Conservation (phyloP, 805 yeast species). For the Metschnikowia koreensis region DNA sequence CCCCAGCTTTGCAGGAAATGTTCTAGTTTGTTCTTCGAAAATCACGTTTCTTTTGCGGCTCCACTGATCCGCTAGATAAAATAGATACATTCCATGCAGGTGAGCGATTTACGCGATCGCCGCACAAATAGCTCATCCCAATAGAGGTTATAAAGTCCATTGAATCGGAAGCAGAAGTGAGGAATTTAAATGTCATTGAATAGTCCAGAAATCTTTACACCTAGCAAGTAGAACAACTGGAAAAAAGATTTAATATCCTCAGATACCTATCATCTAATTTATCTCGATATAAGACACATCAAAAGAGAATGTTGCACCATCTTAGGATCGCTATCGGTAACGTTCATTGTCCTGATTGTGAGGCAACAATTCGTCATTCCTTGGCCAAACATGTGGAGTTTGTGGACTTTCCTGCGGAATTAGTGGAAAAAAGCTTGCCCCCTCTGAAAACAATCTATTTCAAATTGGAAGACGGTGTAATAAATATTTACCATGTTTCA, state of each 20-base stretch:
- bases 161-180: not conserved
- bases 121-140: constrained; percentile 6
- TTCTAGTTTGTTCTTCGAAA: not conserved
- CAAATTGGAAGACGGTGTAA: constrained; percentile 23
- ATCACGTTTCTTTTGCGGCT: not conserved
- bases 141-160: not conserved
- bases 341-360: constrained; percentile 58
- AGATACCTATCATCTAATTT: too few species aligned
- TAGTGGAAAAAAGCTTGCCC: constrained; percentile 7
- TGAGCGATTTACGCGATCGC: constrained; percentile 2
- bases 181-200: too few species aligned
- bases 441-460: constrained; percentile 17
- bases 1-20: too few species aligned
- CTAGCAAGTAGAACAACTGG: too few species aligned
- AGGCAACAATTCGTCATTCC: constrained; percentile 30
- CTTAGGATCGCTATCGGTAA: constrained; percentile 34
- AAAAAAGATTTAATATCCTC: too few species aligned
- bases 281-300: too few species aligned
- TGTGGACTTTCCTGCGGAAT: constrained; percentile 13
- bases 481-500: constrained; percentile 25
- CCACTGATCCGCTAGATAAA: not conserved
- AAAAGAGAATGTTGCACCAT: constrained; percentile 1
- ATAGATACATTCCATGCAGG: not conserved
- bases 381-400: constrained; percentile 23
- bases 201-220: too few species aligned